These are phyloP conservation scores for Ramaria rubella DNA, from an alignment of 768 basidiomycete species.

Conservation along the genomic window DNA sequence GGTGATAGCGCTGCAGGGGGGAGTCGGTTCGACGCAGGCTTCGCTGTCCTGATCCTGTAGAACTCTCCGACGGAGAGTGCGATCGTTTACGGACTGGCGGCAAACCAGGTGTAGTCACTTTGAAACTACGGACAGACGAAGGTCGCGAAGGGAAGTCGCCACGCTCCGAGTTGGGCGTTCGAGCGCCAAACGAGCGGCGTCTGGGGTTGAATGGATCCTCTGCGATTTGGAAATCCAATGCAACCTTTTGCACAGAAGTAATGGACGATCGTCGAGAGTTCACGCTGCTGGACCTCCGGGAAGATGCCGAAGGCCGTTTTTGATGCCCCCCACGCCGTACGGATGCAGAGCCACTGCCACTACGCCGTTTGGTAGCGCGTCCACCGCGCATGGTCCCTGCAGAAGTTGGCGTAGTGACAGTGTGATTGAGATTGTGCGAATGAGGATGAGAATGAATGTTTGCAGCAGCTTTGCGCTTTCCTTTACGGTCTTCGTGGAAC, in stretches of 20 bases:
- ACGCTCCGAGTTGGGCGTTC: slow-evolving; percentile 83
- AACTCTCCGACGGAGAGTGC: slow-evolving; percentile 73
- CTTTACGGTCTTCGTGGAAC: slow-evolving; percentile 89
- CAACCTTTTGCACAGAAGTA: slow-evolving; percentile 38
- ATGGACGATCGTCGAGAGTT: slow-evolving; percentile 66
- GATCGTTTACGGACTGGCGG: slow-evolving; percentile 43
- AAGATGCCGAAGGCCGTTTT: slow-evolving; percentile 69
- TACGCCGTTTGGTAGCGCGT: slow-evolving; percentile 43
- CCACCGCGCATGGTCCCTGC: slow-evolving; percentile 26
- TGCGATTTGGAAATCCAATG: slow-evolving; percentile 51
- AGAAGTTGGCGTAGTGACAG: slow-evolving; percentile 18
- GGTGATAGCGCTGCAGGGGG: slow-evolving; percentile 66
- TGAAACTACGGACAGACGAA: slow-evolving; percentile 78
- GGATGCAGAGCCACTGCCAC: slow-evolving; percentile 31
- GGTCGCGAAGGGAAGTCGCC: slow-evolving; percentile 76
- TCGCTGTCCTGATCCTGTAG: slow-evolving; percentile 53
- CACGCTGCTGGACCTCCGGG: slow-evolving; percentile 84
- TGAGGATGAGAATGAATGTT: neutral
- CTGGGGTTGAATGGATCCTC: slow-evolving; percentile 40
- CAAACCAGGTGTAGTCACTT: slow-evolving; percentile 32
- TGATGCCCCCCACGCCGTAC: slow-evolving; percentile 34
- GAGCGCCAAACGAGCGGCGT: slow-evolving; percentile 67
- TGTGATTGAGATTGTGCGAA: slow-evolving; percentile 13
- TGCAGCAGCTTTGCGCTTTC: slow-evolving; percentile 59
- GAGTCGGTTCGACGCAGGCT: slow-evolving; percentile 55